A percentile compares a stretch with the other conserved stretches of the same genome.
Conservation (phyloP, 1,139 yeast genomes). For the Geotrichum phurueaensis region DNA sequence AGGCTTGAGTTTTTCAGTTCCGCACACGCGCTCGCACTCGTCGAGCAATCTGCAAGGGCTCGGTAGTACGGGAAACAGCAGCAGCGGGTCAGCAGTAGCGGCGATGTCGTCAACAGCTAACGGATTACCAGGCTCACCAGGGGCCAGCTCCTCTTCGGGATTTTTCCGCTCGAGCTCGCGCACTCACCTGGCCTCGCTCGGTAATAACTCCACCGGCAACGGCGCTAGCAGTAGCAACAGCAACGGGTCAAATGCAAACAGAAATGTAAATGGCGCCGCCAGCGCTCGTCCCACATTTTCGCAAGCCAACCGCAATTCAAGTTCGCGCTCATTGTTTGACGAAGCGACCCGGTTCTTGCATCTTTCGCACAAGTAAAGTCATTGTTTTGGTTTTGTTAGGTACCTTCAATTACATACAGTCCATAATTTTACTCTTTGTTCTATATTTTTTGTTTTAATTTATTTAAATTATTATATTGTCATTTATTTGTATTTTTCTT, state of each 20-base stretch:
- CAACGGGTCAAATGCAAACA: not conserved
- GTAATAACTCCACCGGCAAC: not conserved
- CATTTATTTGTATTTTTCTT: too few species aligned
- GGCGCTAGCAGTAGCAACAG: not conserved
- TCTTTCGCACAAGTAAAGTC: not conserved
- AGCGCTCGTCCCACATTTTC: not conserved
- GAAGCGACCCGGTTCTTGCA: constrained; percentile 16
- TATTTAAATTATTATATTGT: too few species aligned
- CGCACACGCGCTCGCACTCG: constrained; percentile 4
- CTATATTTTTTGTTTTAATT: too few species aligned
- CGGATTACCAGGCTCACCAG: not conserved
- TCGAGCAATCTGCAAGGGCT: constrained; percentile 4
- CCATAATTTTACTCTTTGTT: too few species aligned
- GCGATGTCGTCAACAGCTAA: not conserved
- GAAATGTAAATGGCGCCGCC: not conserved
- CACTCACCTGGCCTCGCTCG: constrained; percentile 7
- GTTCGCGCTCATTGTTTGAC: constrained; percentile 10
- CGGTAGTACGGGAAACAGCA: not conserved
- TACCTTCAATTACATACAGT: too few species aligned
- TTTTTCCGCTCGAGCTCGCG: constrained; percentile 10
- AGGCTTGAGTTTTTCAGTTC: not conserved
- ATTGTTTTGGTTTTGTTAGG: not conserved
- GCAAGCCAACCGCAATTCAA: not conserved
- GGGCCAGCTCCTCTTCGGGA: not conserved
- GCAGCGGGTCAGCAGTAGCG: not conserved